Percentiles rank a stretch among this genome's conserved stretches.
phyloP scores from a whole-genome alignment of 805 yeast genomes.

The Alloascoidea hylecoeti region DNA sequence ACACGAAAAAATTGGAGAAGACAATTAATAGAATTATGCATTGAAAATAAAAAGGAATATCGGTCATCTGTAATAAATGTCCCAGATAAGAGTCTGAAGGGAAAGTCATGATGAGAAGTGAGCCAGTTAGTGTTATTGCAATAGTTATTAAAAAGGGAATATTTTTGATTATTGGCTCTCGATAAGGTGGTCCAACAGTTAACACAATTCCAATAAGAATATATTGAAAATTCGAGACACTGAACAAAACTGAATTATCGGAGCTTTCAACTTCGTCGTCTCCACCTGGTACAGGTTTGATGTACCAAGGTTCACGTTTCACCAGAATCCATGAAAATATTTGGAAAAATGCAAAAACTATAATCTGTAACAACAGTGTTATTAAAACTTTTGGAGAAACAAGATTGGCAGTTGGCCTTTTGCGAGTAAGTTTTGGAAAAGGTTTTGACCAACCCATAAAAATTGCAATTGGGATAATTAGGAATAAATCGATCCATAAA shows the following conservation, averaged over 20 bases:
- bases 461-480: conserved; percentile 88
- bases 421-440: conserved; percentile 35
- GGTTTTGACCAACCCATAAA: conserved; percentile 98
- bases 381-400: conserved; percentile 79
- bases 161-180: conserved; percentile 57
- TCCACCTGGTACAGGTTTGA: conserved; percentile 62
- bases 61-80: conserved; percentile 61
- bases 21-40: conserved; percentile 32
- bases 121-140: conserved; percentile 46
- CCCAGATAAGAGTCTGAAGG: conserved; percentile 43
- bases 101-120: conserved; percentile 44
- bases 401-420: conserved; percentile 88
- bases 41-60: conserved; percentile 36
- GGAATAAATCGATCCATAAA: conserved; percentile 78
- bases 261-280: conserved; percentile 72
- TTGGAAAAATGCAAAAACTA: conserved; percentile 50
- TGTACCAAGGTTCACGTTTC: conserved; percentile 57
- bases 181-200: conserved; percentile 87
- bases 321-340: conserved; percentile 48
- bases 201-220: conserved; percentile 72
- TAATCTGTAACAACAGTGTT: conserved; percentile 73
- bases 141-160: not conserved
- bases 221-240: conserved; percentile 78
- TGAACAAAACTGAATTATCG: conserved; percentile 80
- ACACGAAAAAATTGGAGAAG: conserved; percentile 29